A percentile compares a stretch with the other conserved stretches of the same genome.
Evolutionary conservation across 306 rosid genomes (phyloP).

Genomic region (Luffa acutangula): DNA sequence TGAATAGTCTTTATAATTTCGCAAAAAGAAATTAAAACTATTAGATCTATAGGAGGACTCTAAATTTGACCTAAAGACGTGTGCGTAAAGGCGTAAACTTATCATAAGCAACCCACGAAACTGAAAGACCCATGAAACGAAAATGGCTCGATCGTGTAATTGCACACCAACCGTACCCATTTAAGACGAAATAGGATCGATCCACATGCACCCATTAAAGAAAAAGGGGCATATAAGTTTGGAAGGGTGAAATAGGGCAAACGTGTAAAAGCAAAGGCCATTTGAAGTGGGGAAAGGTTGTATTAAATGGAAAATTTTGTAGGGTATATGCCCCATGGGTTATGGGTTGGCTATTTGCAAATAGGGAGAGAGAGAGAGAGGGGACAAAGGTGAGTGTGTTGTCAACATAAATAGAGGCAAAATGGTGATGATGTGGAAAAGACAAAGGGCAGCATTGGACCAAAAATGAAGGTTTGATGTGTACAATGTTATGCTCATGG

Average conservation of each 20-base stretch:
- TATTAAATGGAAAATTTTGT: background rate
- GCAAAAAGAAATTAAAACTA: background rate
- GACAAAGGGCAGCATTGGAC: constrained; percentile 6
- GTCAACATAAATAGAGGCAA: constrained; percentile 10
- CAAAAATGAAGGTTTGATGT: background rate
- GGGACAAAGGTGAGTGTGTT: background rate
- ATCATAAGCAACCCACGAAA: no score
- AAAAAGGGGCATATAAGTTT: background rate
- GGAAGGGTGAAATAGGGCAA: background rate
- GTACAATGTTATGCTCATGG: background rate
- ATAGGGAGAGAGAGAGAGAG: background rate
- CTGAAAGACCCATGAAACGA: background rate
- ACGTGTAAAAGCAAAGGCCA: background rate
- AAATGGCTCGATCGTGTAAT: background rate
- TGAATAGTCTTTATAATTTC: background rate
- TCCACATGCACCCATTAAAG: background rate
- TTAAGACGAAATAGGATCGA: background rate
- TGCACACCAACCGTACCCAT: background rate
- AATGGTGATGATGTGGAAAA: constrained; percentile 2
- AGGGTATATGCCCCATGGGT: background rate
- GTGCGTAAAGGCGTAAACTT: no score
- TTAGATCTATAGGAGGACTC: no score
- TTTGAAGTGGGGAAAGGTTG: background rate
- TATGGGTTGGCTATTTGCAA: background rate
- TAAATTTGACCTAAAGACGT: background rate